Evolutionary conservation across 2,329 filamentous ascomycete genomes (phyloP), one percentile per base, ranked within the genome.

Genomic region (Cadophora sp.): DNA sequence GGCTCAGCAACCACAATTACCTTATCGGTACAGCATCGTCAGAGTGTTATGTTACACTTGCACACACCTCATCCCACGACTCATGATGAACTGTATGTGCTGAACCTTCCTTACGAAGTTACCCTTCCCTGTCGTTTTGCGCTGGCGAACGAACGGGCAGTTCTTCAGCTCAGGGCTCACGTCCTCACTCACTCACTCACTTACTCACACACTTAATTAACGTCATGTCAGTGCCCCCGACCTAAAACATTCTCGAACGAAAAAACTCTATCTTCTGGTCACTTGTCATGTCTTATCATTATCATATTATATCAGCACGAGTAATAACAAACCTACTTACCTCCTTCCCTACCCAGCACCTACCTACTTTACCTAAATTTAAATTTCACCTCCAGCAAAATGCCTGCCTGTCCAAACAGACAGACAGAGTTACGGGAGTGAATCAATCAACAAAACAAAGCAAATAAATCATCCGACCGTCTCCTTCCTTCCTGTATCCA

Each of bases 201-300:
- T n/a, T 6, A 30, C 27, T 30, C 27, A 30, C 27, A 30, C 27
- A 48, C 45, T 13, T 11, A 39, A 22, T 22, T 11, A 48, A 48
- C n/a, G 45, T 20, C n/a, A 48, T 8, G 55, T 58, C 55, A 58
- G 33, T 58, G 33, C 55, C 20, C 33, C 20, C 33, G 13, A 39
- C 33, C n/a, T 43, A 41, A 58, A 58, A 58, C 55, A 43, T 41
- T 58, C 33, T 58, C 55, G 33, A 41, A 58, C n/a, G n/a, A n/a
- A n/a, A 39, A 41, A 58, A 41, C 55, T 41, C 55, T 58, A 33
- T 48, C 45, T 24, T 20, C 45, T 30, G 27, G 27, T 30, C 27
- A 30, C 27, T 30, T 30, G 27, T 30, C 27, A 30, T 30, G 27
- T 30, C 27, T 30, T 30, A 30, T 30, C 27, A 30, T 30, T 30